Percentiles rank a stretch among this genome's conserved stretches.
phyloP scores from a whole-genome alignment of 805 yeast genomes.

The Saturnispora saitoi region DNA sequence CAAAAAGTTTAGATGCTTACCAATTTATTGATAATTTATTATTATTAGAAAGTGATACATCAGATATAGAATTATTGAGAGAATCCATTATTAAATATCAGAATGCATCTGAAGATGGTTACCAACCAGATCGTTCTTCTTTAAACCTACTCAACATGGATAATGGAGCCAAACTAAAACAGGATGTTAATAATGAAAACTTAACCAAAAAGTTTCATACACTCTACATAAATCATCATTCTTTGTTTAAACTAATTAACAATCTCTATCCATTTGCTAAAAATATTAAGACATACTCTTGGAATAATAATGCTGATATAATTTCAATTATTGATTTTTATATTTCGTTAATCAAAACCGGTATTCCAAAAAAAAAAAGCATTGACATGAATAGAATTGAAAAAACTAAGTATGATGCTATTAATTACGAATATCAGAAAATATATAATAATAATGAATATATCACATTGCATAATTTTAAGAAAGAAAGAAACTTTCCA shows the following conservation, averaged over 20 bases:
- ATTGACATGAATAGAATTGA: conserved; percentile 7
- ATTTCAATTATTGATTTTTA: neutral
- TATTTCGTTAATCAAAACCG: neutral
- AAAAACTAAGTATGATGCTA: conserved; percentile 2
- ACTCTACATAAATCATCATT: neutral
- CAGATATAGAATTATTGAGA: neutral
- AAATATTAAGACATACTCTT: neutral
- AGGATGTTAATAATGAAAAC: neutral
- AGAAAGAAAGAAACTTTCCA: neutral
- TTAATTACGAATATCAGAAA: conserved; percentile 5
- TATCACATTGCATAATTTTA: neutral
- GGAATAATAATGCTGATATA: neutral
- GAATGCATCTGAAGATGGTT: neutral
- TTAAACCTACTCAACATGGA: neutral
- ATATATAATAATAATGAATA: neutral
- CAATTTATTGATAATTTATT: conserved; percentile 1
- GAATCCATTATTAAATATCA: neutral
- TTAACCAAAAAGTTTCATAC: neutral
- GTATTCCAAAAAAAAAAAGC: neutral
- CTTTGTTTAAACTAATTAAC: neutral
- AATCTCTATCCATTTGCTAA: neutral
- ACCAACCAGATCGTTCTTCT: neutral
- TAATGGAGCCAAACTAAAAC: neutral
- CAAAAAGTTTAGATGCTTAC: conserved; percentile 1
- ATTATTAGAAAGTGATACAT: neutral